Evolutionary conservation across 768 basidiomycete genomes (phyloP), one percentile per base, ranked within the genome.

Genomic region (Pleurotus giganteus): DNA sequence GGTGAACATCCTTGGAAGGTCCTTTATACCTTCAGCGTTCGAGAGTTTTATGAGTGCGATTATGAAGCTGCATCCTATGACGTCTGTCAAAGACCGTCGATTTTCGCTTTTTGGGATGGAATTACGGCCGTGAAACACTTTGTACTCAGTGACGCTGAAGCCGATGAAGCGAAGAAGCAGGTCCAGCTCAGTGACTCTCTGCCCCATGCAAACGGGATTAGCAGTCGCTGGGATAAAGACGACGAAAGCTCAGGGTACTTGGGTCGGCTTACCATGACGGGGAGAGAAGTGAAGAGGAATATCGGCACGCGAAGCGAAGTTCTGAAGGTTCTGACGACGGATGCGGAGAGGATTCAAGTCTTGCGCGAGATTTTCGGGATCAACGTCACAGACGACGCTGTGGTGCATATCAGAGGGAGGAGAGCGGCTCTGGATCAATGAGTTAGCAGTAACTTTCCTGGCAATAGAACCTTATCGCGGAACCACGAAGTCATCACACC

Each of bases 291-390:
- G n/a, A 66, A 62, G 60, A 58, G 58, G 43, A 46, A 58, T 27
- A 43, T 60, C 21, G 70, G 68, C 19, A 45, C 57, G 13, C 42
- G 60, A 13, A 58, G 60, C 12, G 63, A 68, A 23, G 57, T 62
- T 3, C 21, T 69, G 5, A 55, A 43, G 44, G 65, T 47, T 12
- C 46, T 72, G n/a, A 54, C n/a, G 19, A 65, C 57, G 3, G 71
- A 73, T 53, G 1, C 46, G 42, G 67, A 73, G 43, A 66, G 70
- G 55, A 65, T 70, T 21, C 59, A 53, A 53, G 61, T 61, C 3
- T 47, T 69, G 46, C 55, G 64, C 24, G 67, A 66, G 31, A 46
- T 65, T 9, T 71, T 69, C 57, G 61, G 63, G 21, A 51, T 71
- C 19, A 52, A 61, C 32, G 54, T 71, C n/a, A 41, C 53, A 13